A percentile compares a stretch with the other conserved stretches of the same genome.
These are phyloP conservation scores for Phytophthora boehmeriae DNA, from an alignment of 352 stramenopile species.

Conservation along the genomic window DNA sequence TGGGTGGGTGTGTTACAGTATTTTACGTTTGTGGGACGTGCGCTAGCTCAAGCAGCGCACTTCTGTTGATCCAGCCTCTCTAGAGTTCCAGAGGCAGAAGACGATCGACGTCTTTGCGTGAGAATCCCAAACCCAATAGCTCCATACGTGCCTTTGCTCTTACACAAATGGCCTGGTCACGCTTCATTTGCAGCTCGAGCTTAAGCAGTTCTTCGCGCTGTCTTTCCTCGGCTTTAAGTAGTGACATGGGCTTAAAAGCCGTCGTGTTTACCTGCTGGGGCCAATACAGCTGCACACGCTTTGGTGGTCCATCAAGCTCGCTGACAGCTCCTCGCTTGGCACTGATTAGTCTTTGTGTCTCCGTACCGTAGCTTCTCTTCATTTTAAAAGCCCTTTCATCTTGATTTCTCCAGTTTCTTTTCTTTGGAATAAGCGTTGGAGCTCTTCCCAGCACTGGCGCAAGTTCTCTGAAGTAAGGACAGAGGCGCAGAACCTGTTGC, in stretches of 20 bases:
- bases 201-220: conserved; percentile 42
- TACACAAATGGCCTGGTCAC: conserved; percentile 37
- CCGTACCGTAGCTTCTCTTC: neutral
- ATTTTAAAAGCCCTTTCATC: too few species aligned
- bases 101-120: conserved; percentile 32
- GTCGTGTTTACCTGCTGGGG: conserved; percentile 1
- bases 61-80: neutral
- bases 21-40: too few species aligned
- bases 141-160: conserved; percentile 39
- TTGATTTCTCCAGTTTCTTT: neutral
- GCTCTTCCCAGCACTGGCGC: neutral
- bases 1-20: too few species aligned
- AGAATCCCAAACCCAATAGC: conserved; percentile 37
- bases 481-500: conserved; percentile 9
- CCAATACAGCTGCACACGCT: too few species aligned
- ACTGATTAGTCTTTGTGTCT: neutral
- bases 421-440: neutral
- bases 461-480: conserved; percentile 11
- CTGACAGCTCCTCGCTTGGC: too few species aligned
- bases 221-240: conserved; percentile 22
- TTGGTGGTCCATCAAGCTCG: too few species aligned
- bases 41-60: too few species aligned
- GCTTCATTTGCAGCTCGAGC: conserved; percentile 43
- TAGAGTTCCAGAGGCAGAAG: conserved; percentile 32
- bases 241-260: neutral